Base-by-base conservation (phyloP, 2,329 filamentous ascomycete genomes). In the Fusarium liriodendri region DNA sequence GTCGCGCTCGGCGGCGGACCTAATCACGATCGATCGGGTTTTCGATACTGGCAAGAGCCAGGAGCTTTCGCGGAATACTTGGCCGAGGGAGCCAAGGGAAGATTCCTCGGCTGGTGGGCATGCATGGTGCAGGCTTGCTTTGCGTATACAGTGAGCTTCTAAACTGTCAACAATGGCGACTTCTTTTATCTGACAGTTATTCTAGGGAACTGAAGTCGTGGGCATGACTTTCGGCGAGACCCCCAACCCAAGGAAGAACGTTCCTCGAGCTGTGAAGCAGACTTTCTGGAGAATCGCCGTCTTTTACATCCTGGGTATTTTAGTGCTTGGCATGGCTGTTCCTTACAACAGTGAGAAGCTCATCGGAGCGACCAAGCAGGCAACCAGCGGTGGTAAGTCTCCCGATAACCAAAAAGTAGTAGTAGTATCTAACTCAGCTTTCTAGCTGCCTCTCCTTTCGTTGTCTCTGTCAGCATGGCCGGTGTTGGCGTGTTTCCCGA, bases 41-140 rank as follows among this genome's bases (percentile, higher is more conserved):
- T 87, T 75, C 76, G 77, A 32, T 87, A 84, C 77, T 87, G 85
- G 85, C 70, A 79, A 6, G 73, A 83, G 4, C 85, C 85, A 0
- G 85, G 85, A 5, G 83, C 85, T 0, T 86, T 87, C 71, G 83
- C 78, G 2, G 76, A 77, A 37, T 84, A 83, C 69, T 66, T 81
- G 6, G 69, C 76, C 5, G 74, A 80, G 16, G 84, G 83, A 5
- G 54, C 68, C 0, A 77, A 73, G 1, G 84, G 83, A 9, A 78
- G 79, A 11, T 85, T 87, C 52, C 78, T 86, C 8, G 84, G 83
- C 4, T 80, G 83, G 18, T 83, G 83, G 81, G 80, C 81, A 8
- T 81, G 80, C 14, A 75, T 85, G 38, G 80, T 82, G 37, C 79
- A 82, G 57, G 82, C 84, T 1, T 82, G 81, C 7, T 85, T 85